phyloP scores from a whole-genome alignment of 2,329 filamentous ascomycete genomes.

The Epichloe brachyelytri region DNA sequence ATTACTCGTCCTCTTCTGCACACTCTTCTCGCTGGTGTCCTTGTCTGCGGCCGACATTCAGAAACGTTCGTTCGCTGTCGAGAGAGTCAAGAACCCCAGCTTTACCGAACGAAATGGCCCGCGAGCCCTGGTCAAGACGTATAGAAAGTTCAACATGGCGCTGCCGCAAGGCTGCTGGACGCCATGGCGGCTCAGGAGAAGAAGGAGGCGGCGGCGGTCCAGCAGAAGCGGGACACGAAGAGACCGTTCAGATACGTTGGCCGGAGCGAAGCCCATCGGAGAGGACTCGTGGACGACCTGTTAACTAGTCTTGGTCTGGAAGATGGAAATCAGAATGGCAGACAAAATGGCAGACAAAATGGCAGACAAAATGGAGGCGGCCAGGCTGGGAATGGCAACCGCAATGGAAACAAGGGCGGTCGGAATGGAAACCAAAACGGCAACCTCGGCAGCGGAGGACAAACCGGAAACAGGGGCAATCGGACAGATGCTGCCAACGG shows the following conservation, averaged over 20 bases:
- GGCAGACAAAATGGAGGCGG: no score
- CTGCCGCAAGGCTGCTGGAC: conserved; percentile 29
- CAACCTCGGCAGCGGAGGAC: conserved; percentile 24
- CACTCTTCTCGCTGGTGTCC: conserved; percentile 34
- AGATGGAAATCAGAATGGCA: neutral
- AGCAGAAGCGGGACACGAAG: conserved; percentile 1
- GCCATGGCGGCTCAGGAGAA: conserved; percentile 16
- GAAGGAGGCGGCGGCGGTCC: neutral
- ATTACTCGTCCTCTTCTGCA: conserved; percentile 20
- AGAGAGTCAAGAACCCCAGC: conserved; percentile 40
- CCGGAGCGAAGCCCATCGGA: neutral
- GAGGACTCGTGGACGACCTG: neutral
- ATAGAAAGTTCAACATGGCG: conserved; percentile 52
- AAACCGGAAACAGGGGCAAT: neutral
- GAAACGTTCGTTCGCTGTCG: conserved; percentile 49
- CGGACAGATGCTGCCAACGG: neutral
- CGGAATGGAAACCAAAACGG: conserved; percentile 17
- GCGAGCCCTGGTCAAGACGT: conserved; percentile 49
- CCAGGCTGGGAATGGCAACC: neutral
- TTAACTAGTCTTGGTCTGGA: neutral
- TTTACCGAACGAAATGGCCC: conserved; percentile 45
- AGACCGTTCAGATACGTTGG: neutral
- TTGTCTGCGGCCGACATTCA: conserved; percentile 30
- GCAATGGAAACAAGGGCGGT: neutral
- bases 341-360: no score